Evolutionary conservation across 768 basidiomycete species (phyloP), one percentile per base, ranked within the genome.

Genomic region (Chiua virens): DNA sequence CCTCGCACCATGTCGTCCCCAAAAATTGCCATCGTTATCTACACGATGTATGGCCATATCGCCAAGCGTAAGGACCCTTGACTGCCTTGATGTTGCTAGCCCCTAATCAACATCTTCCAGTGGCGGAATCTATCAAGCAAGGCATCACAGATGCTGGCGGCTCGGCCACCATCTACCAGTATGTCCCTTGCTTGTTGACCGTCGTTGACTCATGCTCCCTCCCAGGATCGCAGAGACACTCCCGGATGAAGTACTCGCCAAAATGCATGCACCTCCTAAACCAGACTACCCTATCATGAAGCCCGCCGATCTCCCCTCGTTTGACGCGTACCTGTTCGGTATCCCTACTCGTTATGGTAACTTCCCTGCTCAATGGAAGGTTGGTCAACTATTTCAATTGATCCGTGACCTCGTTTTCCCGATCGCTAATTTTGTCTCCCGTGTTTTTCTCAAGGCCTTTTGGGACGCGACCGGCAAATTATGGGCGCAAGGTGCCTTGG

Each of bases 301-400:
- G 3, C 77, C 85, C 22, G 68, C 73, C 1, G 72, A 77, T 6
- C 75, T 96, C 45, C 56, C 71, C 18, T 50, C 75, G 6, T 87
- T 78, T 61, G 89, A 95, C 59, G 91, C 80, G 6, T 84, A 80
- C 77, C 57, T 95, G 56, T 75, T 91, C 45, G 92, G 89, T 53
- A 74, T 91, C 50, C 86, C 86, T 46, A 88, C 87, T 23, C 86
- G 92, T 60, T 95, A 80, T 71, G 92, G 92, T 37, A 83, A 79
- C 61, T 84, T 89, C 68, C 81, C 91, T 22, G 87, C 75, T 3
- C 92, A 94, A 59, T 87, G 82, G 82, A 88, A 87, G 80, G 85
- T 81, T 46, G 2, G 73, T 57, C 30, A 30, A 13, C 36, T 27
- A 15, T 8, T 47, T 30, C 30, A 9, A 30, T 30, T 54, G 45